Conservation (phyloP, 108 stramenopile species). For the Cyclotella atomus region DNA sequence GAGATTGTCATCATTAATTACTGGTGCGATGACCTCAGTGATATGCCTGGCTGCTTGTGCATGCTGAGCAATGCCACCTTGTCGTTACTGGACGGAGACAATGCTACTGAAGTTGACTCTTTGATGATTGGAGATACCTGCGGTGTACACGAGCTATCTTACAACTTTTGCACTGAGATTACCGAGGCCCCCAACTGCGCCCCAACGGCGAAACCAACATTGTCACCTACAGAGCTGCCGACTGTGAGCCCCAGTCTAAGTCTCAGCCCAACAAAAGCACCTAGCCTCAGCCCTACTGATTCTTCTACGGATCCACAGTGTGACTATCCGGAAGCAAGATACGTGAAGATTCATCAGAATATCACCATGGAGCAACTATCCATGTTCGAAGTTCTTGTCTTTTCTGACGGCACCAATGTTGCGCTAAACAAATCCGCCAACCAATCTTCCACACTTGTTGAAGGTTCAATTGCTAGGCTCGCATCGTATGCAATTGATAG, state of each 20-base stretch:
- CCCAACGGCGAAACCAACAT: neutral
- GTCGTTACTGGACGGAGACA: neutral
- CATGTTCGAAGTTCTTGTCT: neutral
- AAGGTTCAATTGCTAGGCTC: neutral
- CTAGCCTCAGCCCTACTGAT: neutral
- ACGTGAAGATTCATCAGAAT: neutral
- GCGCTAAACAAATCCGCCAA: neutral
- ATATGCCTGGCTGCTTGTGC: neutral
- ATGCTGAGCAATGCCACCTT: neutral
- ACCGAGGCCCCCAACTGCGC: too few relatives aligned
- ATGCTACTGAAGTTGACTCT: neutral
- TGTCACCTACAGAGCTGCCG: neutral
- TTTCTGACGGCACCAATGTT: neutral
- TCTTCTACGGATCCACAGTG: neutral
- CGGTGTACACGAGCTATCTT: neutral
- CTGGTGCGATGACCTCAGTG: neutral
- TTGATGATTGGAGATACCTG: neutral
- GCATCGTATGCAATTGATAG: constrained; percentile 5
- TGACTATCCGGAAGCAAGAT: neutral
- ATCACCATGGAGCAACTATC: neutral
- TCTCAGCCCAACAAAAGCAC: too few relatives aligned
- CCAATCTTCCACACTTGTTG: neutral
- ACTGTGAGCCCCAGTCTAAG: neutral
- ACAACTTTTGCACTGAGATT: neutral
- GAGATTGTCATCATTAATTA: neutral